phyloP scores from a whole-genome alignment of 2,329 filamentous ascomycete species.

The Botrytis elliptica region DNA sequence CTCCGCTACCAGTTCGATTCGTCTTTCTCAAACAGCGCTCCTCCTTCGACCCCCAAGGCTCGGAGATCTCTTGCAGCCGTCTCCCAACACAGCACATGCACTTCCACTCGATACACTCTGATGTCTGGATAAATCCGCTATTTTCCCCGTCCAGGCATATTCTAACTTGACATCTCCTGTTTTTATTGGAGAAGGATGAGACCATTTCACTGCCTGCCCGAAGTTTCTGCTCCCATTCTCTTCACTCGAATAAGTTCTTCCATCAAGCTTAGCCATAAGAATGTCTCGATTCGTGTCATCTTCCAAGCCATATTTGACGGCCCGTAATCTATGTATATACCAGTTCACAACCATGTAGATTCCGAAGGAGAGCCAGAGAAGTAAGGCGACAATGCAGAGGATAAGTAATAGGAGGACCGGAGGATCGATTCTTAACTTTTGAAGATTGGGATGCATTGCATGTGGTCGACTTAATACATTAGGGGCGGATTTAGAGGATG shows the following conservation, averaged over 20 bases:
- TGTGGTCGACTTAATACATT: conserved; percentile 6
- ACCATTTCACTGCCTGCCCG: neutral
- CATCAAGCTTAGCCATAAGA: neutral
- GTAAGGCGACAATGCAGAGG: neutral
- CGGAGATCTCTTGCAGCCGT: neutral
- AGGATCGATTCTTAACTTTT: conserved; percentile 11
- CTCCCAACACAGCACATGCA: neutral
- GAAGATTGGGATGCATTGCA: conserved; percentile 3
- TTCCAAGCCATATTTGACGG: conserved; percentile 3
- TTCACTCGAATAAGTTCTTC: neutral
- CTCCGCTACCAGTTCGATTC: neutral
- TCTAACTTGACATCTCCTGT: neutral
- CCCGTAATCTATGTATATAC: neutral
- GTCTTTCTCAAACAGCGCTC: neutral
- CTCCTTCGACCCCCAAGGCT: neutral
- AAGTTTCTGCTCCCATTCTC: neutral
- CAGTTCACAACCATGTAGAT: neutral
- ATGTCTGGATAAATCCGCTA: neutral
- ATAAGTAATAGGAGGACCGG: neutral
- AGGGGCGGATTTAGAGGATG: neutral
- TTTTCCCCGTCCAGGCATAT: neutral
- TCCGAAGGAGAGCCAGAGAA: conserved; percentile 6
- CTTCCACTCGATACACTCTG: conserved; percentile 8
- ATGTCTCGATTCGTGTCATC: neutral
- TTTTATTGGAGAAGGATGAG: neutral